Conservation (phyloP, 78 protist species). For the Dictyostelium citrinum region DNA sequence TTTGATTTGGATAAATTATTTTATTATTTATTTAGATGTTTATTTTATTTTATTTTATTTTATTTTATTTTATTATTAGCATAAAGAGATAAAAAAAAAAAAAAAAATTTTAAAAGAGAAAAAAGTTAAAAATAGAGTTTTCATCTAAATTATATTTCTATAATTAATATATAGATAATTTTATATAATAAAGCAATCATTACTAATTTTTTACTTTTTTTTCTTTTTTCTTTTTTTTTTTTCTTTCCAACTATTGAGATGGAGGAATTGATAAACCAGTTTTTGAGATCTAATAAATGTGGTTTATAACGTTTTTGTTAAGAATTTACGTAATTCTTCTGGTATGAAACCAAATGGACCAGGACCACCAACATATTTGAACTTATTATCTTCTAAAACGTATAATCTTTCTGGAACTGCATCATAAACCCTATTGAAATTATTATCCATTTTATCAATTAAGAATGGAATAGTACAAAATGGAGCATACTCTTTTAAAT, state of each 20-base stretch:
- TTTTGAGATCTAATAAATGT: background rate
- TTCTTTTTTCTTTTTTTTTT: background rate
- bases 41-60: background rate
- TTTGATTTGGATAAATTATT: background rate
- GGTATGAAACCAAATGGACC: slow-evolving; percentile 66
- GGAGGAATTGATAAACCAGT: background rate
- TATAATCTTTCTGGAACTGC: slow-evolving; percentile 62
- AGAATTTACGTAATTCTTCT: slow-evolving; percentile 21
- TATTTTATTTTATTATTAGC: too few relatives aligned
- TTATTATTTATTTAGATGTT: background rate
- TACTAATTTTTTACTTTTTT: background rate
- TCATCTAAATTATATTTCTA: background rate
- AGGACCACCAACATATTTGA: slow-evolving; percentile 63
- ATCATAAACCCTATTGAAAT: slow-evolving; percentile 27
- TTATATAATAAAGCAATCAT: slow-evolving; percentile 9
- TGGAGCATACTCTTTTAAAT: slow-evolving; percentile 38
- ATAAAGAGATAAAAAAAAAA: too few relatives aligned
- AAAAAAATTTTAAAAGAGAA: background rate
- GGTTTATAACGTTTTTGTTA: slow-evolving; percentile 20
- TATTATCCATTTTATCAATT: slow-evolving; percentile 46
- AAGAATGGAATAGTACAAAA: slow-evolving; percentile 11
- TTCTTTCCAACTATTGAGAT: background rate
- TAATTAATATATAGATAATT: background rate
- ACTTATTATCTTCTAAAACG: slow-evolving; percentile 39
- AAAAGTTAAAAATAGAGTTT: background rate